Base-by-base conservation (phyloP, 2,329 filamentous ascomycete genomes). In the Fusarium sp. region DNA sequence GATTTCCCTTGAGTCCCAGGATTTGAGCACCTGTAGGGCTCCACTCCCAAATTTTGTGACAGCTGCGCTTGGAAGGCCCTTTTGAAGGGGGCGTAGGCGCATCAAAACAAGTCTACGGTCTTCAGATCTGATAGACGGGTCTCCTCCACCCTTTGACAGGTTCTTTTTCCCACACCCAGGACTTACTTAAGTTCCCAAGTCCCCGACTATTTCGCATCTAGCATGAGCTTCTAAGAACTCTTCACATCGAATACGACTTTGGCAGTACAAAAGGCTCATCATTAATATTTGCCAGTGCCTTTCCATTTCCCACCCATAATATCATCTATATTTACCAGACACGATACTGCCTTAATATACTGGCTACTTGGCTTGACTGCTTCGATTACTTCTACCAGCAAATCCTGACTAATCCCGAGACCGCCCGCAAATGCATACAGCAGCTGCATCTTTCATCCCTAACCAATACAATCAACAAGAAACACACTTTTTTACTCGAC, bases 401-500 rank as follows among this genome's bases (percentile, higher is more conserved):
- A 69, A 69, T 46, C 32, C 50, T 61, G 44, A 47, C 59, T 75
- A 75, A 72, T 64, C 64, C 62, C 52, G 53, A 67, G 33, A 64
- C 53, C 54, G 33, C 28, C 28, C 37, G 43, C 74, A 72, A 76
- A 78, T 78, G 76, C 76, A 73, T 73, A 74, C 65, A 62, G 57
- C 68, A 75, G 74, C 76, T 68, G 71, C 74, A 58, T 75, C 78
- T 61, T 77, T 80, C 74, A 79, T 79, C 80, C 75, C 80, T 73
- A 77, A 64, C 46, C 75, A 77, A 28, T 75, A 78, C 68, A 49
- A 69, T 33, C 52, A 60, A 62, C 72, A 76, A 57, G 64, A 68
- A 68, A 58, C 64, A 65, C 70, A 73, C 37, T 69, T 83, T 71
- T 81, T 83, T 69, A 87, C 88, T 76, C 77, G 82, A 64, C 83